Base-by-base conservation (phyloP, 2,329 filamentous ascomycete genomes). In the Stemphylium vesicarium region DNA sequence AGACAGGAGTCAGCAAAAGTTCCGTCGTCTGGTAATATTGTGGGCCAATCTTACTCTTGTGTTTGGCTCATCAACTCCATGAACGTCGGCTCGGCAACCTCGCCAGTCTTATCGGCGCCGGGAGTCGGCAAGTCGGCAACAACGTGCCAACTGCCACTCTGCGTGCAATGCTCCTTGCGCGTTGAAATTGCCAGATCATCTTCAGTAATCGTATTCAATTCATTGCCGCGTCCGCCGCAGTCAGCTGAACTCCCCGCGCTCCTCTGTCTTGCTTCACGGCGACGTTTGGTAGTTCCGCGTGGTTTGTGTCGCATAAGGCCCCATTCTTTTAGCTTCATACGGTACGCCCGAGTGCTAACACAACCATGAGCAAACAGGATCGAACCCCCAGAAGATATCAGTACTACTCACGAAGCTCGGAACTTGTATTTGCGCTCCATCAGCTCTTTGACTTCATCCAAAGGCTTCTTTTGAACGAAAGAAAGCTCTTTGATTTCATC, bases 251-350 rank as follows among this genome's bases (percentile, higher is more conserved):
- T 33, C 9, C 32, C 36, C 18, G 50, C 41, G 16, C 36, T 53
- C 29, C 24, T 24, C 15, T 43, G 31, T 35, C 33, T 50, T 4
- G 38, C 22, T 5, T 52, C 46, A 26, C 42, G 48, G 16, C 47
- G 42, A 24, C 55, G 41, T 29, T 42, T 54, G 7, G 29, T 46
- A 2, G 26, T 37, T 40, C 46, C 58, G 6, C 59, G 53, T 24
- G 53, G 39, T n/a, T 59, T 62, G 32, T 71, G 60, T 43, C 69
- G 68, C 56, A 66, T 66, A 1, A 69, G 60, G 1, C 71, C 70
- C 72, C 72, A 75, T 50, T 75, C 72, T 54, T 72, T 73, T 35
- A 75, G 37, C 48, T 73, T 75, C 68, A 73, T 72, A 12, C 72
- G 66, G 59, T 74, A 75, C 11, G 73, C 70, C 45, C 73, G 59